Percentiles rank a stretch among this genome's conserved stretches.
Conservation (phyloP, 2,329 filamentous ascomycete species). For the Curvularia spicifera region DNA sequence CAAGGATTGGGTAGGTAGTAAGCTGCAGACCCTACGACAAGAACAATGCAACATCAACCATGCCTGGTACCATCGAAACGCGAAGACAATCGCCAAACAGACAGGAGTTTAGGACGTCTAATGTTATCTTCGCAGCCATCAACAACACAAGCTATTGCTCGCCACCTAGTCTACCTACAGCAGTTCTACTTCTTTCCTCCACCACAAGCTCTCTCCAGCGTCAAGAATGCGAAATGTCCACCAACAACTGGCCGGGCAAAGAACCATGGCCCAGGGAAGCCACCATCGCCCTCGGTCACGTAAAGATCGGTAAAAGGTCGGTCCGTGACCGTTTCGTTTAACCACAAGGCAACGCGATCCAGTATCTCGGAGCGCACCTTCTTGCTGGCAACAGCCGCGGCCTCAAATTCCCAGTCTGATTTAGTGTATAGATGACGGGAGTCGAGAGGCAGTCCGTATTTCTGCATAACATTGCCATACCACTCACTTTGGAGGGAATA, state of each 20-base stretch:
- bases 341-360: conserved; percentile 75
- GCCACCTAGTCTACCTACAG: background rate
- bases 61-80: background rate
- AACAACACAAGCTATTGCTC: no score
- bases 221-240: conserved; percentile 83
- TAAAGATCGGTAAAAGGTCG: conserved; percentile 82
- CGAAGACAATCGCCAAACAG: background rate
- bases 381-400: conserved; percentile 76
- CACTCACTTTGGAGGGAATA: conserved; percentile 82
- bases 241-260: conserved; percentile 84
- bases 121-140: background rate
- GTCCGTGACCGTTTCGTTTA: conserved; percentile 81
- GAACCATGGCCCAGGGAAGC: conserved; percentile 76
- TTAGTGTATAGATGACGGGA: conserved; percentile 84
- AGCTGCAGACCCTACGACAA: background rate
- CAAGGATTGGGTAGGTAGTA: background rate
- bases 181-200: conserved; percentile 39
- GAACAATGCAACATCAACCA: background rate
- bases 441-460: conserved; percentile 83
- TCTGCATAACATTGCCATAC: conserved; percentile 80
- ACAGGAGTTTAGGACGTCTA: no score
- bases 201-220: conserved; percentile 79
- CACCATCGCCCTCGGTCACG: conserved; percentile 77
- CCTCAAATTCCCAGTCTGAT: conserved; percentile 91
- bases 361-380: conserved; percentile 74